phyloP scores from a whole-genome alignment of 768 basidiomycete genomes.

The Leccinum subtestaceum region DNA sequence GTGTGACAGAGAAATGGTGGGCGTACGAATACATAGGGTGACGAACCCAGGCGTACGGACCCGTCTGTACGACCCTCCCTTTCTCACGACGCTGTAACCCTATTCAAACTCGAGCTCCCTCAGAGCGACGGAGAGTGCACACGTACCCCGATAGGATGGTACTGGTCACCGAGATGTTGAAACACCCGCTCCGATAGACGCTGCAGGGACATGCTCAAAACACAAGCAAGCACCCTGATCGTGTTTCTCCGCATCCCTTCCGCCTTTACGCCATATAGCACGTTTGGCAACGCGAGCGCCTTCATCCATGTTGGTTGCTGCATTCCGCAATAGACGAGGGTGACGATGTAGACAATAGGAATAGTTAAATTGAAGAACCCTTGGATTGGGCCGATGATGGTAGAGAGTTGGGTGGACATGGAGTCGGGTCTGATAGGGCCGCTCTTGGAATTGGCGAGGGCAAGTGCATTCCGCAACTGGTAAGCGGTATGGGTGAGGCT shows the following conservation, averaged over 20 bases:
- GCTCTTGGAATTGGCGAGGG: constrained; percentile 3
- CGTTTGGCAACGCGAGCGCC: background rate
- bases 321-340: background rate
- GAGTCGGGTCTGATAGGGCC: constrained; percentile 8
- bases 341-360: background rate
- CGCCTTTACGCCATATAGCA: background rate
- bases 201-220: background rate
- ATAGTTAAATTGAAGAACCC: background rate
- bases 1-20: background rate
- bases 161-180: constrained; percentile 9
- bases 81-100: constrained; percentile 11
- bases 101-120: background rate
- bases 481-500: background rate
- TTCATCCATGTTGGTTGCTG: constrained; percentile 6
- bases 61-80: constrained; percentile 10
- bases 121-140: background rate
- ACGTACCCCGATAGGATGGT: constrained; percentile 14
- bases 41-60: constrained; percentile 14
- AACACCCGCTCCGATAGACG: background rate
- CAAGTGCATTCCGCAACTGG: background rate
- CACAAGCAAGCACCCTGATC: background rate
- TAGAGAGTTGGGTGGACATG: background rate
- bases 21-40: constrained; percentile 15
- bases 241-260: background rate
- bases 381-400: background rate